phyloP scores from a whole-genome alignment of 257 asterid species.

The Datura wrightii region DNA sequence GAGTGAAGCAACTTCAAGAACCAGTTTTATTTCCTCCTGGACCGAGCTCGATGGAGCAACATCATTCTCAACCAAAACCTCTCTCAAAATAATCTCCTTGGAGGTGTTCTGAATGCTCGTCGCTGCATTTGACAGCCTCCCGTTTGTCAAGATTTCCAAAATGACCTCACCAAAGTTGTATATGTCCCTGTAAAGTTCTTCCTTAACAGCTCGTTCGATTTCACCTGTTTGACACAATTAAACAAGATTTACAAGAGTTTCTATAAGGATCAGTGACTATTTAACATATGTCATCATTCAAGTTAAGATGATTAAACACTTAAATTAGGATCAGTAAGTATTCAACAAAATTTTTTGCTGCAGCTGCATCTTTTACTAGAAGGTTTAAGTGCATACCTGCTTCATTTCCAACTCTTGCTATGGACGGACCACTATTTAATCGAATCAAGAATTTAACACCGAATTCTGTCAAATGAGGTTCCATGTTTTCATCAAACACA shows the following conservation, averaged over 20 bases:
- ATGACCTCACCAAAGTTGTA: conserved; percentile 72
- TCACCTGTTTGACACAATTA: conserved; percentile 55
- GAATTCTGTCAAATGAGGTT: conserved; percentile 78
- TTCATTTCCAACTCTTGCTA: conserved; percentile 44
- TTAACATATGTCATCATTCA: background rate
- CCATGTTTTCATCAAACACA: conserved; percentile 85
- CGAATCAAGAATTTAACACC: conserved; percentile 63
- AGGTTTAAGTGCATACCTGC: conserved; percentile 53
- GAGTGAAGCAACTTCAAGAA: conserved; percentile 69
- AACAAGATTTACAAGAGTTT: background rate
- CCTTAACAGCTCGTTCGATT: conserved; percentile 46
- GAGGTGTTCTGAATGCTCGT: conserved; percentile 37
- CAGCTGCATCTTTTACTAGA: background rate
- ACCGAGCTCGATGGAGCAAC: conserved; percentile 41
- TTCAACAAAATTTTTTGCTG: too few species aligned
- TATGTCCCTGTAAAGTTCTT: conserved; percentile 70
- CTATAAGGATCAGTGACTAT: too few species aligned
- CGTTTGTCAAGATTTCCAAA: conserved; percentile 66
- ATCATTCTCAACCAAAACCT: conserved; percentile 54
- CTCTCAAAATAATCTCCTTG: conserved; percentile 59
- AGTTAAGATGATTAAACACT: conserved; percentile 16
- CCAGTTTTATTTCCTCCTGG: conserved; percentile 51
- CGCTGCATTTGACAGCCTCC: conserved; percentile 50
- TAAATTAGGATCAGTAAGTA: background rate
- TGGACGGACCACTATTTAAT: conserved; percentile 35